Evolutionary conservation across 306 rosid genomes (phyloP).

Genomic region (Glycine latifolia): DNA sequence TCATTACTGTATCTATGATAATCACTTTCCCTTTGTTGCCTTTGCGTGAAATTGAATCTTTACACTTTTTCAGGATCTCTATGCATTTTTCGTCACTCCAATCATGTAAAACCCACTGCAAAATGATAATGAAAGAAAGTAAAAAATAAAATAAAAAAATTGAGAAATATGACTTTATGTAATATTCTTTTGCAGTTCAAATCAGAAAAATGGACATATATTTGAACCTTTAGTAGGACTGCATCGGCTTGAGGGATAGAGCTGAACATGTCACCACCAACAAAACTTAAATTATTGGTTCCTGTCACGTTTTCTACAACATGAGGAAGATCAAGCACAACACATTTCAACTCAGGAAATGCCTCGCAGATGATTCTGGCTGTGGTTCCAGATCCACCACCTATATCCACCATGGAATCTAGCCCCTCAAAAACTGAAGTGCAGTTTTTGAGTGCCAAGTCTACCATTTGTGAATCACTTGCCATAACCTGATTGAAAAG

Average conservation of each 20-base stretch:
- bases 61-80: conserved; percentile 47
- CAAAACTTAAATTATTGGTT: conserved; percentile 19
- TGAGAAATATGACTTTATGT: too few relatives aligned
- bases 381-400: conserved; percentile 10
- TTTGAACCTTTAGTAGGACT: conserved; percentile 38
- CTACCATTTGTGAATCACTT: conserved; percentile 53
- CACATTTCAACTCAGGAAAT: conserved; percentile 11
- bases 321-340: conserved; percentile 36
- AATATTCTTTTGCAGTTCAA: too few relatives aligned
- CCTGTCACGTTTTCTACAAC: conserved; percentile 21
- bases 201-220: too few relatives aligned
- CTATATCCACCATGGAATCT: conserved; percentile 3
- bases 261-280: conserved; percentile 39
- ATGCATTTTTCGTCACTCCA: conserved; percentile 48
- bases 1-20: neutral
- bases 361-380: neutral
- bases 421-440: conserved; percentile 33
- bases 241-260: conserved; percentile 42
- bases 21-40: conserved; percentile 45
- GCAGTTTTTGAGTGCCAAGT: conserved; percentile 48
- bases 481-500: conserved; percentile 51
- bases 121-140: too few relatives aligned
- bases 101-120: conserved; percentile 39
- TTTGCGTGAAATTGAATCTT: conserved; percentile 34
- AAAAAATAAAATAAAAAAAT: too few relatives aligned